Conservation (phyloP, 805 yeast species). For the Metschnikowia dekortorum region DNA sequence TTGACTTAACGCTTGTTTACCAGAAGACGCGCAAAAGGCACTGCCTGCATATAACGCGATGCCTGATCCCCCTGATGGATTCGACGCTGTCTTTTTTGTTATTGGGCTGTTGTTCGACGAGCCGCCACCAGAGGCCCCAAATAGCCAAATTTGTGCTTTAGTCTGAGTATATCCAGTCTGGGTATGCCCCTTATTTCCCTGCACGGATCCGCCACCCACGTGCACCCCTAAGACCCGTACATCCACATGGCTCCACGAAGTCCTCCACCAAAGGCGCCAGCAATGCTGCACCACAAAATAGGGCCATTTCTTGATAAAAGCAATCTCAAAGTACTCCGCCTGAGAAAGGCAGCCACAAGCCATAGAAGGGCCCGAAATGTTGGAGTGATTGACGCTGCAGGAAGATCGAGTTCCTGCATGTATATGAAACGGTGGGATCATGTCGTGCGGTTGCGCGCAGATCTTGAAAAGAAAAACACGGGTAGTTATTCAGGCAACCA, state of each 20-base stretch:
- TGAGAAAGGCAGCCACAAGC: no score
- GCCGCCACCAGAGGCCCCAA: no score
- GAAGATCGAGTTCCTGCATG: not conserved
- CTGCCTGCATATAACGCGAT: not conserved
- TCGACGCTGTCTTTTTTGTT: not conserved
- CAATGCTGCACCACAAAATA: no score
- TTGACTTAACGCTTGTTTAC: not conserved
- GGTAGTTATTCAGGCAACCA: not conserved
- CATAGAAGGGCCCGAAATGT: no score
- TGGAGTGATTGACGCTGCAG: not conserved
- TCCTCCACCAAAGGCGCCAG: not conserved
- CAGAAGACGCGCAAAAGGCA: not conserved
- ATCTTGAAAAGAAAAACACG: constrained; percentile 1
- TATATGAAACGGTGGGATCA: not conserved
- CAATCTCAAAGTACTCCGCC: no score
- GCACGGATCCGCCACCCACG: not conserved
- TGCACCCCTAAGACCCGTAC: not conserved
- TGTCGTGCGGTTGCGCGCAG: constrained; percentile 4
- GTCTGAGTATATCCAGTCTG: no score
- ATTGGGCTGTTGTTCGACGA: no score
- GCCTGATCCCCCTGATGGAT: not conserved
- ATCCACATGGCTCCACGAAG: not conserved
- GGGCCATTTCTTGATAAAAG: no score
- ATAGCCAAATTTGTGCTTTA: no score
- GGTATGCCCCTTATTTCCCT: no score